These are phyloP conservation scores for Inonotus hispidus DNA, from an alignment of 1,284 basidiomycete genomes.

Conservation along the genomic window DNA sequence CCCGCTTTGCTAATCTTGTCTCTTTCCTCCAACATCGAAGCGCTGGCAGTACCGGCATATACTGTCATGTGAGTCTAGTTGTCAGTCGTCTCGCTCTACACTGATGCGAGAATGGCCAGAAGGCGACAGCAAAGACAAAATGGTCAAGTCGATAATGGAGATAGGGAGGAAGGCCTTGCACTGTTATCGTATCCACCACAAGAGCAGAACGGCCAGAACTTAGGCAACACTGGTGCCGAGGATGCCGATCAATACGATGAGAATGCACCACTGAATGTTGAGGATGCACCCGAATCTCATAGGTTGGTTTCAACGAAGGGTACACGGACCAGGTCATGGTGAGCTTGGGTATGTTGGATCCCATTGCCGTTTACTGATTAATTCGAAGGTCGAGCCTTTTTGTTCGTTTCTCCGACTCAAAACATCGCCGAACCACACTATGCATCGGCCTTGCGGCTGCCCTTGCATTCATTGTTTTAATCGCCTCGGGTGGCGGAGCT, in stretches of 20 bases:
- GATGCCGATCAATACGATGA: slow-evolving; percentile 15
- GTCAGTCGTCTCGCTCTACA: not conserved
- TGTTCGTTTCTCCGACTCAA: not conserved
- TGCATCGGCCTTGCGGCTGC: not conserved
- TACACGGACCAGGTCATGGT: not conserved
- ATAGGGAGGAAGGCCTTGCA: not conserved
- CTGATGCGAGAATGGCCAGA: not conserved
- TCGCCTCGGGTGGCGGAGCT: not conserved
- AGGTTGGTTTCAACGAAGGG: not conserved
- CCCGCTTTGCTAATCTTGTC: not conserved
- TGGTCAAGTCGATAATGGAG: not conserved
- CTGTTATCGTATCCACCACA: not conserved
- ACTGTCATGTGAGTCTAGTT: not conserved
- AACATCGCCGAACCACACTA: not conserved
- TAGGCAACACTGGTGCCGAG: slow-evolving; percentile 5
- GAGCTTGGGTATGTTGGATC: not conserved
- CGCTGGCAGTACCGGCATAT: too few species aligned
- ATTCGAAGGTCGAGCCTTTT: not conserved
- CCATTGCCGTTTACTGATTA: not conserved
- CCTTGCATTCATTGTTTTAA: not conserved
- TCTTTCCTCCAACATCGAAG: not conserved
- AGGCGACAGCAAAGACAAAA: not conserved
- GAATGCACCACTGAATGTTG: not conserved
- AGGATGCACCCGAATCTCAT: not conserved
- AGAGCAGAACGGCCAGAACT: not conserved